Evolutionary conservation across 2,329 filamentous ascomycete species (phyloP).

Genomic region (Aciculosporium take): DNA sequence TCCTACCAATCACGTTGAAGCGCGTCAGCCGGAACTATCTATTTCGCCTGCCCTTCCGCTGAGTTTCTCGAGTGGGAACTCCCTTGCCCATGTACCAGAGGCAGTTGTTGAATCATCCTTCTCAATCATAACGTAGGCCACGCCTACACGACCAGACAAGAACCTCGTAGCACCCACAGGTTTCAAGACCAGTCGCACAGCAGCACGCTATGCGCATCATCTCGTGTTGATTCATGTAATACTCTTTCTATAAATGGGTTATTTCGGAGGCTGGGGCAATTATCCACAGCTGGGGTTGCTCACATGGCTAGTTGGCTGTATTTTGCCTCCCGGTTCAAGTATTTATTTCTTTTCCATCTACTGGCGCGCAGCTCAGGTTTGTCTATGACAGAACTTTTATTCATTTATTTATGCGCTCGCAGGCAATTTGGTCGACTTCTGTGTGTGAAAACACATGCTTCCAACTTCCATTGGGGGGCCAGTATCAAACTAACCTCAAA

Average conservation of each 20-base stretch:
- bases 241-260: neutral
- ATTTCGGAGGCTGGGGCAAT: neutral
- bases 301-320: neutral
- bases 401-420: too few relatives aligned
- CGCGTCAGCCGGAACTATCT: too few relatives aligned
- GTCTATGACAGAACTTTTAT: too few relatives aligned
- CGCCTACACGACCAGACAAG: neutral
- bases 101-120: neutral
- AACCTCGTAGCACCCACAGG: conserved; percentile 1
- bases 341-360: neutral
- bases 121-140: conserved; percentile 15
- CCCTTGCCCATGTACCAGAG: neutral
- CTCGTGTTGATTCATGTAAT: conserved; percentile 1
- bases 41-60: neutral
- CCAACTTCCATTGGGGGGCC: too few relatives aligned
- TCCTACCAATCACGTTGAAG: too few relatives aligned
- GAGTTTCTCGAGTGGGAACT: neutral
- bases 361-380: neutral
- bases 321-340: neutral
- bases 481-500: too few relatives aligned
- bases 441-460: too few relatives aligned
- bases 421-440: too few relatives aligned
- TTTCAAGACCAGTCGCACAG: conserved; percentile 3
- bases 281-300: neutral
- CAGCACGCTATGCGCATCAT: conserved; percentile 4